Conservation (phyloP, 495 filamentous ascomycete species). For the Penicillium paradoxum region DNA sequence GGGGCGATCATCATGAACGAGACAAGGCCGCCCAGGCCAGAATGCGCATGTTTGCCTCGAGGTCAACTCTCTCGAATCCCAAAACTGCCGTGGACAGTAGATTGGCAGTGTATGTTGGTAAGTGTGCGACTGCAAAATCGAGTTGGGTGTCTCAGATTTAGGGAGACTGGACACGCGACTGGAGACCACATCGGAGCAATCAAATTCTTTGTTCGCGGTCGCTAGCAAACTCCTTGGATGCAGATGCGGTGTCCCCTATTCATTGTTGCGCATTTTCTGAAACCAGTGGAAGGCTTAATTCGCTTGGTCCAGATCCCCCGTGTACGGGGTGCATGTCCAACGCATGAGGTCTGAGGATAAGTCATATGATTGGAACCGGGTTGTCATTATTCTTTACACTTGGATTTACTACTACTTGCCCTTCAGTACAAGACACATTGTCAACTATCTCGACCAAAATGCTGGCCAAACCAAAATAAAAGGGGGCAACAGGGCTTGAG, state of each 20-base stretch:
- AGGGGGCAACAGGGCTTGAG: not conserved
- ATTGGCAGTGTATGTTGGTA: not conserved
- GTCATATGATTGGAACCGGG: no score
- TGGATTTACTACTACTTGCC: no score
- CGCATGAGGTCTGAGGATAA: no score
- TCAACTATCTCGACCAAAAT: no score
- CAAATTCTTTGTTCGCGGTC: not conserved
- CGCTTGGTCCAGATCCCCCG: not conserved
- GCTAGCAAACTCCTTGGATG: not conserved
- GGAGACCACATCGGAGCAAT: not conserved
- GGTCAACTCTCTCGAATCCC: not conserved
- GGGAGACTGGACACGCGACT: not conserved
- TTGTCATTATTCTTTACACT: no score
- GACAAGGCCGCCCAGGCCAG: not conserved
- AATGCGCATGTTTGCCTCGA: not conserved
- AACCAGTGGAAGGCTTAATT: not conserved
- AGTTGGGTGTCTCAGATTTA: not conserved
- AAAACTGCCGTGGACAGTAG: not conserved
- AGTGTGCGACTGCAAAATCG: not conserved
- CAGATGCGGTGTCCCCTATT: not conserved
- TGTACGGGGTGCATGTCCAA: no score
- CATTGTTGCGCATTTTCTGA: not conserved
- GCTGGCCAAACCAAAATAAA: no score
- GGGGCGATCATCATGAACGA: conserved; percentile 11
- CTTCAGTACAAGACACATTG: no score